Evolutionary conservation across 352 stramenopile species (phyloP), one percentile per base, ranked within the genome.

Genomic region (Thalassiosira exigua): DNA sequence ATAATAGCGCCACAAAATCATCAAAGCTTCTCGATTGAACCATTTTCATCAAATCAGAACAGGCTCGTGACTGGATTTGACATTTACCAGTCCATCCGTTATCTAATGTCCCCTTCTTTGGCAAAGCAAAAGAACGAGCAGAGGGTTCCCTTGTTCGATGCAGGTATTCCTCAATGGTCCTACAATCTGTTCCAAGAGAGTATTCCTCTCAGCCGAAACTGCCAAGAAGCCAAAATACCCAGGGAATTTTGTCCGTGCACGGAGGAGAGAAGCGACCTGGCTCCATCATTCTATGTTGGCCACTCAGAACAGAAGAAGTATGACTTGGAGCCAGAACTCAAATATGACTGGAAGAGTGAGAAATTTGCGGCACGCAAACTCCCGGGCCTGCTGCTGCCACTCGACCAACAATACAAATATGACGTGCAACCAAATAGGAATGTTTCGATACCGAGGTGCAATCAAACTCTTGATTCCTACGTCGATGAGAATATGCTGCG

Each of bases 11-110:
- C 83, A 19, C 50, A 67, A 19, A 73, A 66, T 58, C 48, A 84
- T 24, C 9, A 19, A 29, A 56, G 22, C 29, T 22, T 75, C 27
- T 85, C 73, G 41, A 61, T 74, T n/a, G 58, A 71, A 24, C 3
- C 22, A 56, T 62, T 70, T 58, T 56, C 52, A 70, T 76, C 21
- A 64, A 88, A 88, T 74, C 82, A 85, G 44, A 22, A 77, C 46
- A 62, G 57, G 44, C 64, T 89, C 21, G 64, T 69, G 0, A 85
- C 67, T 58, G 78, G 82, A 12, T 79, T 71, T 66, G 82, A 87
- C 44, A 61, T 89, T 3, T 89, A 89, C 53, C 52, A 79, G 33
- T 79, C 81, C 5, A 60, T 87, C 24, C 44, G 79, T 4, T 59
- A 65, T 46, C 30, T 83, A 0, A 83, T 86, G 67, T 61, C 65